Percentiles rank a stretch among this genome's conserved stretches.
Conservation (phyloP, 2,329 filamentous ascomycete species). For the Botrytis pseudocinerea region DNA sequence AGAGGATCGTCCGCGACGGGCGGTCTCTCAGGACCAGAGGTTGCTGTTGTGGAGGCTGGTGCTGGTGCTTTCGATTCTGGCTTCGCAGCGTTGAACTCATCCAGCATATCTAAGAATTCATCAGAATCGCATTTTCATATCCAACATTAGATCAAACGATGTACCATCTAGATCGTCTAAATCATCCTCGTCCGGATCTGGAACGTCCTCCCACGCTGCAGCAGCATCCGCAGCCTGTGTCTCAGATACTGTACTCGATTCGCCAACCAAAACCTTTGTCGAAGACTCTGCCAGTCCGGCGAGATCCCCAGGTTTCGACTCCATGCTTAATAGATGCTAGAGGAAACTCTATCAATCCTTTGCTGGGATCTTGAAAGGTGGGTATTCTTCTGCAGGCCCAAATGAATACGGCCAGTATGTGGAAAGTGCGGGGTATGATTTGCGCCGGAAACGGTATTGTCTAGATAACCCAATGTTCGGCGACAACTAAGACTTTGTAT, state of each 20-base stretch:
- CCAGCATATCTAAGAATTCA: slow-evolving; percentile 71
- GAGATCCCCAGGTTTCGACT: slow-evolving; percentile 32
- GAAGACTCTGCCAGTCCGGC: slow-evolving; percentile 27
- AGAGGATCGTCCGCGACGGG: slow-evolving; percentile 31
- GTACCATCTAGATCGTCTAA: slow-evolving; percentile 87
- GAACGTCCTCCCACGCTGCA: slow-evolving; percentile 54
- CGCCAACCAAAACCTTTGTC: slow-evolving; percentile 28
- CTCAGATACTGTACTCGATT: slow-evolving; percentile 24
- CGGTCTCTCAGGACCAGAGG: slow-evolving; percentile 35
- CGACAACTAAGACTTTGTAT: not conserved
- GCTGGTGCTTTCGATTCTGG: slow-evolving; percentile 48
- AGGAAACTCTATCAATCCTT: slow-evolving; percentile 9
- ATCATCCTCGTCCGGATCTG: slow-evolving; percentile 91
- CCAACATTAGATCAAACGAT: slow-evolving; percentile 26
- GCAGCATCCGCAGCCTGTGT: slow-evolving; percentile 20
- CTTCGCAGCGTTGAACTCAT: slow-evolving; percentile 77
- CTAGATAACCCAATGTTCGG: not conserved
- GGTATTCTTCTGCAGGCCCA: slow-evolving; percentile 17
- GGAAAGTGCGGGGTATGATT: slow-evolving; percentile 24
- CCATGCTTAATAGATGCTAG: slow-evolving; percentile 28
- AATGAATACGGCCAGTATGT: slow-evolving; percentile 13
- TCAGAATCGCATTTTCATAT: not conserved
- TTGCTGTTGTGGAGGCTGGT: slow-evolving; percentile 32
- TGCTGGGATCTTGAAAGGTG: slow-evolving; percentile 21
- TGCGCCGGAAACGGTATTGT: slow-evolving; percentile 11